phyloP scores from a whole-genome alignment of 148 eudicot species.

The Heliosperma pusillum region DNA sequence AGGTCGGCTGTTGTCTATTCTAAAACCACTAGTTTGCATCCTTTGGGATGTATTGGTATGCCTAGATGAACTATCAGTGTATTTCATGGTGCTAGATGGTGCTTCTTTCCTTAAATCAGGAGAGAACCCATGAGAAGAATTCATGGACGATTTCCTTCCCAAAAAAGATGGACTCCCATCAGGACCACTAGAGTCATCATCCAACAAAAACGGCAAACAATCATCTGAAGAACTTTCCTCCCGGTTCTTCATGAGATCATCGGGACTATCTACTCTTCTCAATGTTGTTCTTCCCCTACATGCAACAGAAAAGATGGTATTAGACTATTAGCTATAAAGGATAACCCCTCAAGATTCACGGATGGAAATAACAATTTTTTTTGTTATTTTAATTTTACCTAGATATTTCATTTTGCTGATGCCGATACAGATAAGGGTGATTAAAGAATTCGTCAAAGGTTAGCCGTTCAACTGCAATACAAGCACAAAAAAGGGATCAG shows the following conservation, averaged over 20 bases:
- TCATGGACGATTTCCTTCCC: constrained; percentile 43
- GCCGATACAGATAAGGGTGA: constrained; percentile 69
- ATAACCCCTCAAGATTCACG: background rate
- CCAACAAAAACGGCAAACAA: constrained; percentile 68
- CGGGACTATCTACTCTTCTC: constrained; percentile 35
- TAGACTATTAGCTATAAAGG: background rate
- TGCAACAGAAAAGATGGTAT: constrained; percentile 16
- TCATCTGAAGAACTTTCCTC: constrained; percentile 71
- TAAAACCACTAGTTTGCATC: constrained; percentile 42
- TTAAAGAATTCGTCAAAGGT: constrained; percentile 94
- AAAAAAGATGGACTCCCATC: constrained; percentile 68
- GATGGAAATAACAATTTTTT: background rate
- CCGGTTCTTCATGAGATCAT: constrained; percentile 34
- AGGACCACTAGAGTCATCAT: constrained; percentile 71
- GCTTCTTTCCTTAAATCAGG: constrained; percentile 40
- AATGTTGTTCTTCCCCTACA: constrained; percentile 43
- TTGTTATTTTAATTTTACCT: constrained; percentile 40
- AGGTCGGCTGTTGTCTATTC: constrained; percentile 29
- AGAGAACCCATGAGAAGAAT: constrained; percentile 58
- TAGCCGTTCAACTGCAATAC: constrained; percentile 74
- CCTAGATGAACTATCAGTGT: constrained; percentile 35
- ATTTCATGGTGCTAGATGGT: constrained; percentile 30
- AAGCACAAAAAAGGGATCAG: constrained; percentile 21
- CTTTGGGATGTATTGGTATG: constrained; percentile 28
- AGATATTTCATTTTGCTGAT: constrained; percentile 41